Base-by-base conservation (phyloP, 768 basidiomycete genomes). In the Mycena rebaudengoi region DNA sequence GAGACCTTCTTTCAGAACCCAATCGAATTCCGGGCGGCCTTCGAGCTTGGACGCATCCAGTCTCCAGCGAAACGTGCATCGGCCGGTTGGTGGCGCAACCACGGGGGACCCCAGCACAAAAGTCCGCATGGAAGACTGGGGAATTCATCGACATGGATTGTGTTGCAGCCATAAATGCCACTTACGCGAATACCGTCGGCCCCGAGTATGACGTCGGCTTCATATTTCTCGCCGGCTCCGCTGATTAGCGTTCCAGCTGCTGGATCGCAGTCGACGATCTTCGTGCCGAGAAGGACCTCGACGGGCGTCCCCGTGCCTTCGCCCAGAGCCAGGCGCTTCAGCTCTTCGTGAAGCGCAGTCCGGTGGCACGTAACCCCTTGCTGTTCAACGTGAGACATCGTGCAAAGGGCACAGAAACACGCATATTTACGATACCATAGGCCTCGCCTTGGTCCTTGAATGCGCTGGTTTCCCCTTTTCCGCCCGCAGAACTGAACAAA, bases 31-130 rank as follows among this genome's bases (percentile, higher is more conserved):
- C 7, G 58, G 58, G 18, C n/a, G n/a, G n/a, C 48, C 48, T 18
- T 59, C 37, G 8, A 59, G 25, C 29, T 50, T 50, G 28, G 46
- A 59, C 48, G 58, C 48, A 10, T 59, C 58, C 2, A 21, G 39
- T 48, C 41, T 41, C 58, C 58, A 59, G 37, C 58, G 58, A 33
- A 59, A 50, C 13, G 58, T 39, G 12, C 58, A 59, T 33, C 32
- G 20, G 2, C 48, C 48, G 0, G 40, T 51, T 5, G 58, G 43
- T 12, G 48, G 58, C 14, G 49, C 48, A 8, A 51, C 23, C 16
- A 60, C 49, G 8, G 58, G 49, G 29, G 29, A 23, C 14, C 58
- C 58, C 1, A 60, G 16, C n/a, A 60, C 58, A 12, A 60, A 1
- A 30, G 58, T 60, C 49, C 58, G 58, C 41, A 60, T 12, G 12